These are phyloP conservation scores for Macrophomina phaseolina DNA, from an alignment of 2,329 filamentous ascomycete genomes.

Conservation along the genomic window DNA sequence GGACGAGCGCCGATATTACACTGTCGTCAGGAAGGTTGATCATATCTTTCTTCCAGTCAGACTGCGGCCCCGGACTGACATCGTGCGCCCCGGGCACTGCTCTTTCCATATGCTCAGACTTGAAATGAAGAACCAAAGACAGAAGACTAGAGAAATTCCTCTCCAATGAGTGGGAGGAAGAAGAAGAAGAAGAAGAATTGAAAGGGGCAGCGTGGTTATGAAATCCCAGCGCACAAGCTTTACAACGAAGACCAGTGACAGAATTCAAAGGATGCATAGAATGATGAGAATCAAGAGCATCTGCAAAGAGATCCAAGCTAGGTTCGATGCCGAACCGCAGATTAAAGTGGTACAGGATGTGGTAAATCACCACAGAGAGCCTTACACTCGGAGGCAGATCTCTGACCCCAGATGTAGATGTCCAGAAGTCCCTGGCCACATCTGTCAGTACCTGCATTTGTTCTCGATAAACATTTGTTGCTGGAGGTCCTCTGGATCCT, in stretches of 20 bases:
- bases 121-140: constrained; percentile 65
- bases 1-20: constrained; percentile 55
- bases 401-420: constrained; percentile 62
- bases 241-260: constrained; percentile 52
- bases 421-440: constrained; percentile 68
- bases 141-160: constrained; percentile 52
- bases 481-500: constrained; percentile 3
- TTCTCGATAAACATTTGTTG: constrained; percentile 42
- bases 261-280: constrained; percentile 51
- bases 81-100: constrained; percentile 27
- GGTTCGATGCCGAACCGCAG: constrained; percentile 63
- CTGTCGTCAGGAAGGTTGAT: constrained; percentile 62
- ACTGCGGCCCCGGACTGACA: constrained; percentile 29
- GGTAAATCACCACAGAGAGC: constrained; percentile 68
- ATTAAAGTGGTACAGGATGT: constrained; percentile 64
- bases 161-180: constrained; percentile 43
- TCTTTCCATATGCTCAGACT: constrained; percentile 59
- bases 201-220: constrained; percentile 38
- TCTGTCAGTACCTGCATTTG: constrained; percentile 50
- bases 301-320: constrained; percentile 61
- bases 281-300: constrained; percentile 50
- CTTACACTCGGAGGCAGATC: constrained; percentile 67
- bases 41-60: constrained; percentile 67
- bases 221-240: constrained; percentile 43
- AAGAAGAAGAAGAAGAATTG: constrained; percentile 40